A percentile compares a stretch with the other conserved stretches of the same genome.
These are phyloP conservation scores for Malus hybrid DNA, from an alignment of 331 rosid species.

Conservation along the genomic window DNA sequence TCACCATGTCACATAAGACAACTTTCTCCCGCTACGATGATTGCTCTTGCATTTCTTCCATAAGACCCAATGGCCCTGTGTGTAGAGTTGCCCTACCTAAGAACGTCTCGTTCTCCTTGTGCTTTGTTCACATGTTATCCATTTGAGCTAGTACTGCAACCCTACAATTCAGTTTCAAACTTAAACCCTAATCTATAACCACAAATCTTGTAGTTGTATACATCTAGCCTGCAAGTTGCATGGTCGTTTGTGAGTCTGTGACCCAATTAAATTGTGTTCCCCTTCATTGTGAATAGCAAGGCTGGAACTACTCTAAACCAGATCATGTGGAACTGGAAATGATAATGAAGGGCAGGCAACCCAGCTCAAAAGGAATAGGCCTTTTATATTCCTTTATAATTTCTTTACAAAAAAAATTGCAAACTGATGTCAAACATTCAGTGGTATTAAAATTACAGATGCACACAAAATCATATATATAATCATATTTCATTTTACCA, in stretches of 20 bases:
- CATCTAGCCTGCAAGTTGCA: neutral
- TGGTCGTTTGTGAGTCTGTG: neutral
- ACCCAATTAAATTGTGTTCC: neutral
- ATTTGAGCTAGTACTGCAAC: neutral
- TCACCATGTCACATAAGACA: neutral
- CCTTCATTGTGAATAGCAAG: neutral
- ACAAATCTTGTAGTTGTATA: neutral
- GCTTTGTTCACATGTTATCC: neutral
- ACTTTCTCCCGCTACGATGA: neutral
- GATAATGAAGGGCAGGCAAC: neutral
- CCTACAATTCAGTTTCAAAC: neutral
- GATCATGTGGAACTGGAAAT: neutral
- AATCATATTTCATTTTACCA: too few relatives aligned
- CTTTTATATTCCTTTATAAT: neutral
- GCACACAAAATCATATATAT: too few relatives aligned
- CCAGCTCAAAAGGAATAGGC: neutral
- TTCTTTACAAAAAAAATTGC: neutral
- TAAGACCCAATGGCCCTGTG: neutral
- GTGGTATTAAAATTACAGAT: too few relatives aligned
- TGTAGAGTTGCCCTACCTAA: neutral
- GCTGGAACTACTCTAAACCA: neutral
- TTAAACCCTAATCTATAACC: neutral
- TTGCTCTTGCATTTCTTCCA: neutral
- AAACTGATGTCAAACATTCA: too few relatives aligned
- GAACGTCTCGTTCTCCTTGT: neutral